phyloP scores from a whole-genome alignment of 2,329 filamentous ascomycete genomes.

The Teratosphaeriaceae sp. region DNA sequence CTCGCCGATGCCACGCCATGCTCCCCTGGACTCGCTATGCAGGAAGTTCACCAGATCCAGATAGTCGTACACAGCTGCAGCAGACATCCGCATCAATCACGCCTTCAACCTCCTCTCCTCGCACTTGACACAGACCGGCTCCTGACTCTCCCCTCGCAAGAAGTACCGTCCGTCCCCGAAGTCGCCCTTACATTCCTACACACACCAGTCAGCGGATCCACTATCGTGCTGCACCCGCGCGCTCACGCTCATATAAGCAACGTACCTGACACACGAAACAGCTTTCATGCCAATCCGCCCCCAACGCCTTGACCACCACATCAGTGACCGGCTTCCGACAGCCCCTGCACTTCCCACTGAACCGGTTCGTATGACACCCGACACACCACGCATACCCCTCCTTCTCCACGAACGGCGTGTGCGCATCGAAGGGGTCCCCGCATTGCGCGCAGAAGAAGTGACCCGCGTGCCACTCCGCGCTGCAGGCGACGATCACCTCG shows the following conservation, averaged over 20 bases:
- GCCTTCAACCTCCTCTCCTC: conserved; percentile 58
- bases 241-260: conserved; percentile 50
- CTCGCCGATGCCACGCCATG: too few relatives aligned
- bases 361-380: conserved; percentile 83
- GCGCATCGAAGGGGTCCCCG: conserved; percentile 65
- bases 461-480: conserved; percentile 92
- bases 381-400: conserved; percentile 98
- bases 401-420: conserved; percentile 86
- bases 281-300: conserved; percentile 84
- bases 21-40: too few relatives aligned
- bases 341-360: conserved; percentile 79
- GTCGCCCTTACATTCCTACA: conserved; percentile 53
- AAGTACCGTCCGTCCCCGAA: conserved; percentile 60
- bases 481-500: conserved; percentile 88
- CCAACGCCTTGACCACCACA: conserved; percentile 81
- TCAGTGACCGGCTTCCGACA: conserved; percentile 83
- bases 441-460: conserved; percentile 99
- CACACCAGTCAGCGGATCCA: conserved; percentile 1
- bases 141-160: conserved; percentile 50
- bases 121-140: conserved; percentile 56
- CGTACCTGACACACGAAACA: conserved; percentile 74
- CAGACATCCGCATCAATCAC: too few relatives aligned
- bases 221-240: neutral
- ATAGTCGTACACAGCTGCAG: too few relatives aligned
- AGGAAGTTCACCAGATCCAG: too few relatives aligned